Percentiles rank a stretch among this genome's conserved stretches.
Evolutionary conservation across 1,284 basidiomycete species (phyloP).

Genomic region (Phylloboletellus chloephorus): DNA sequence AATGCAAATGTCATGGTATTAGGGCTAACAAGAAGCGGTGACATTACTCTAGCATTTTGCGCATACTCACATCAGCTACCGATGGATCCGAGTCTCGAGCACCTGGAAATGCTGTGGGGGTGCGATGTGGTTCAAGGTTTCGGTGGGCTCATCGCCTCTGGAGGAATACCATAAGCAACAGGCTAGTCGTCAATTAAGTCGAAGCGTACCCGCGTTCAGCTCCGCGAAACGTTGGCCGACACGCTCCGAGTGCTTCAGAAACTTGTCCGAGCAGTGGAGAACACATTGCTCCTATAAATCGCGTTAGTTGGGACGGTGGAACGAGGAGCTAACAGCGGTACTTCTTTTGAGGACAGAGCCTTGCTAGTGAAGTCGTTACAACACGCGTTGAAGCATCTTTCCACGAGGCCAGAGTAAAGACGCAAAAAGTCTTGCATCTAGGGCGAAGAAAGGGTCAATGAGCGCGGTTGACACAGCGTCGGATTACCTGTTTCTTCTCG

Average conservation of each 20-base stretch:
- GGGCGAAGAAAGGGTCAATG: constrained; percentile 6
- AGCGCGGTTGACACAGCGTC: no score
- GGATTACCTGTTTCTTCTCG: constrained; percentile 93
- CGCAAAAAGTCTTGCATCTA: constrained; percentile 98
- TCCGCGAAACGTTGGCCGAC: constrained; percentile 91
- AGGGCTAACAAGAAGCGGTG: constrained; percentile 4
- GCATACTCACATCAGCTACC: constrained; percentile 12
- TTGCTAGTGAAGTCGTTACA: constrained; percentile 97
- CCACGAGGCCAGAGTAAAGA: constrained; percentile 94
- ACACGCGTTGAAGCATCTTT: constrained; percentile 93
- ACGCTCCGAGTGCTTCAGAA: constrained; percentile 94
- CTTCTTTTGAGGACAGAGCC: constrained; percentile 91
- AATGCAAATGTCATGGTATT: constrained; percentile 16
- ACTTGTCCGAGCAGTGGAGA: constrained; percentile 84
- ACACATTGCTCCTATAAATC: constrained; percentile 59
- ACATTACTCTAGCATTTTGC: constrained; percentile 18
- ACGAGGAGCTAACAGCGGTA: constrained; percentile 31
- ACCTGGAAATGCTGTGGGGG: not conserved
- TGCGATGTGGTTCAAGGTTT: constrained; percentile 23
- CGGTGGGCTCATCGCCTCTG: constrained; percentile 32
- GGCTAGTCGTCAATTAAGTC: not conserved
- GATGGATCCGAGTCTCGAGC: constrained; percentile 3
- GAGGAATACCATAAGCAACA: constrained; percentile 1
- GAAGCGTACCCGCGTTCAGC: constrained; percentile 73
- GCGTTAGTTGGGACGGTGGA: constrained; percentile 11